Percentiles rank a stretch among this genome's conserved stretches.
Evolutionary conservation across 331 rosid genomes (phyloP).

Genomic region (Quercus tomentella): DNA sequence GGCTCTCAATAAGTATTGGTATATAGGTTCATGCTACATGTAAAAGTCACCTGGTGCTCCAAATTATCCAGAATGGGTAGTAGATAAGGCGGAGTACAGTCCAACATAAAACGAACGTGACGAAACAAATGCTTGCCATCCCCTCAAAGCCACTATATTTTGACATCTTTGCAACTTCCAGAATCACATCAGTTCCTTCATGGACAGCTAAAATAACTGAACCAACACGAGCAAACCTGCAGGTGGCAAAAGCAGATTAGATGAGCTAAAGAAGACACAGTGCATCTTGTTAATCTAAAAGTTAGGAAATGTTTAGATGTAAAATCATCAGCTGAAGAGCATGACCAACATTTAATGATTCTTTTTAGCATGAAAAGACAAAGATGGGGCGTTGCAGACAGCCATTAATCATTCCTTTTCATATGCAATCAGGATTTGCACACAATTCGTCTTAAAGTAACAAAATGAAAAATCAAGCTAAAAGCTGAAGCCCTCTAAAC

Average conservation of each 20-base stretch:
- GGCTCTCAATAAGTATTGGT: neutral
- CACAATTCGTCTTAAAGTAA: too few species aligned
- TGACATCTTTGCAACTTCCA: conserved; percentile 92
- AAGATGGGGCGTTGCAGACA: neutral
- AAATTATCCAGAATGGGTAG: conserved; percentile 86
- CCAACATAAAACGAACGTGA: conserved; percentile 68
- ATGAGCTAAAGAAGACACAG: neutral
- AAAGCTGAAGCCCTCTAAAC: conserved; percentile 9
- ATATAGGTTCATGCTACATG: neutral
- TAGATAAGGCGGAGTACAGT: conserved; percentile 72
- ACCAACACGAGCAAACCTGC: conserved; percentile 88
- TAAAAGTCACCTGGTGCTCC: conserved; percentile 80
- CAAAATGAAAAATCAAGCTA: conserved; percentile 15
- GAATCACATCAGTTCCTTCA: conserved; percentile 81
- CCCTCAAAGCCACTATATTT: conserved; percentile 76
- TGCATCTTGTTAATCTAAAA: neutral
- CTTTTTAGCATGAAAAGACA: neutral
- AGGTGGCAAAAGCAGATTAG: conserved; percentile 15
- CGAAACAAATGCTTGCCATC: conserved; percentile 64
- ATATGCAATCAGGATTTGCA: too few species aligned
- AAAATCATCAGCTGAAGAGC: neutral
- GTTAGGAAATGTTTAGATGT: neutral
- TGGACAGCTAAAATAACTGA: conserved; percentile 88
- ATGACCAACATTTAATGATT: neutral
- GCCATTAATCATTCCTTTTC: too few species aligned